Conservation (phyloP, 1,139 yeast species). For the Arxiozyma heterogenica region DNA sequence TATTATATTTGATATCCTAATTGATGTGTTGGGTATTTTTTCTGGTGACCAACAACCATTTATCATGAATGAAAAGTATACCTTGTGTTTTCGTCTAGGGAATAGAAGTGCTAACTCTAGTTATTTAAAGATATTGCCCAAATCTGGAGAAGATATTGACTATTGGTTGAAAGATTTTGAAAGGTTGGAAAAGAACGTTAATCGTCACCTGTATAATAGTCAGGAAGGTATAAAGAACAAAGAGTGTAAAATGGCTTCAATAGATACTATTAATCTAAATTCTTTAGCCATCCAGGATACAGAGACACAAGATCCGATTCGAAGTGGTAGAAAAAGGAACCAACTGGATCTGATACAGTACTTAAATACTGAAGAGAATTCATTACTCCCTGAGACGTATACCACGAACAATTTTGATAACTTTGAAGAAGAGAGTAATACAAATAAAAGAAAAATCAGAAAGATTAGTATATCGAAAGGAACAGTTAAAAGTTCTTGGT, state of each 20-base stretch:
- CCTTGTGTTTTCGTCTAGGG: slow-evolving; percentile 13
- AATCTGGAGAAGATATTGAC: slow-evolving; percentile 14
- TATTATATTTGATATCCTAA: slow-evolving; percentile 11
- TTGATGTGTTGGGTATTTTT: slow-evolving; percentile 18
- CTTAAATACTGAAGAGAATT: slow-evolving; percentile 12
- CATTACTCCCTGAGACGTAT: not conserved
- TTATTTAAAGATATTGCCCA: slow-evolving; percentile 17
- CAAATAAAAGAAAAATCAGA: slow-evolving; percentile 20
- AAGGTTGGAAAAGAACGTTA: not conserved
- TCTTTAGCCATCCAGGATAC: slow-evolving; percentile 13
- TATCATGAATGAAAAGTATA: slow-evolving; percentile 8
- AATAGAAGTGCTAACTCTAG: slow-evolving; percentile 17
- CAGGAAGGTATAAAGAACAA: not conserved
- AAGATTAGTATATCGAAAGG: slow-evolving; percentile 29
- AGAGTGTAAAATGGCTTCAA: not conserved
- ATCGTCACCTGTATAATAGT: not conserved
- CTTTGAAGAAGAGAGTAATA: slow-evolving; percentile 2
- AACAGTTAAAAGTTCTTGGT: slow-evolving; percentile 27
- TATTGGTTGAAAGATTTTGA: slow-evolving; percentile 17
- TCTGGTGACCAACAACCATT: slow-evolving; percentile 11
- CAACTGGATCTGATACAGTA: slow-evolving; percentile 16
- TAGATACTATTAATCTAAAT: slow-evolving; percentile 6
- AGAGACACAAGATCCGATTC: slow-evolving; percentile 9
- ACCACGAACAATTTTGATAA: not conserved
- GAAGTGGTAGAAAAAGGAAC: slow-evolving; percentile 17